Evolutionary conservation across 192 early-diverging fungal species (phyloP).

Genomic region (Piromyces sp.): DNA sequence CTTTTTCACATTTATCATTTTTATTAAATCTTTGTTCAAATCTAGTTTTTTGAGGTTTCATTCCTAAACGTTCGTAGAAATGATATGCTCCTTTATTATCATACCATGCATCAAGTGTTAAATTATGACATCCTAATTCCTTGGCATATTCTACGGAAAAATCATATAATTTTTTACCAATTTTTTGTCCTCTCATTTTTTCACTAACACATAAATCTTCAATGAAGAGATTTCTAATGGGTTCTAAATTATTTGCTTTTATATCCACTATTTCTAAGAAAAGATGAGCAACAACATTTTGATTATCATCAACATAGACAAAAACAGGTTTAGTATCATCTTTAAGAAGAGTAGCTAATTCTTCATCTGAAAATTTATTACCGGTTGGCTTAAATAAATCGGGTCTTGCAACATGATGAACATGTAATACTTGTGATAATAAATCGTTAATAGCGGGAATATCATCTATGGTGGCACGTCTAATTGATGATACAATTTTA

Average conservation of each 20-base stretch:
- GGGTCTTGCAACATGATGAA: background rate
- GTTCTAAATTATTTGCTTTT: background rate
- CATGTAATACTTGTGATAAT: background rate
- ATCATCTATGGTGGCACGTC: background rate
- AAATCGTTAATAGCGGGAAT: background rate
- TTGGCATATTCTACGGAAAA: background rate
- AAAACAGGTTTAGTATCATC: background rate
- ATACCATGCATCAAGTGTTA: background rate
- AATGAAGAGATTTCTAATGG: background rate
- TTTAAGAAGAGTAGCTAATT: background rate
- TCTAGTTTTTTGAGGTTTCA: background rate
- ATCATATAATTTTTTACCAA: background rate
- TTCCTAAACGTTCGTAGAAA: background rate
- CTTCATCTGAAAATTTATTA: background rate
- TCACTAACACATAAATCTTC: background rate
- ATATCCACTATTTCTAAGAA: background rate
- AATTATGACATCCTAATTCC: background rate
- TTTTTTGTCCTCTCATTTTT: background rate
- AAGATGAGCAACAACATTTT: background rate
- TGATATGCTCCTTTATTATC: background rate
- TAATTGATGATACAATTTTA: background rate
- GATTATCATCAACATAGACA: background rate
- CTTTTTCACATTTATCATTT: background rate
- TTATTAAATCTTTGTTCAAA: too few species aligned
- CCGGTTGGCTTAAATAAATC: background rate